A percentile compares a stretch with the other conserved stretches of the same genome.
Conservation (phyloP, 2,329 filamentous ascomycete genomes). For the Ilyonectria sp. region DNA sequence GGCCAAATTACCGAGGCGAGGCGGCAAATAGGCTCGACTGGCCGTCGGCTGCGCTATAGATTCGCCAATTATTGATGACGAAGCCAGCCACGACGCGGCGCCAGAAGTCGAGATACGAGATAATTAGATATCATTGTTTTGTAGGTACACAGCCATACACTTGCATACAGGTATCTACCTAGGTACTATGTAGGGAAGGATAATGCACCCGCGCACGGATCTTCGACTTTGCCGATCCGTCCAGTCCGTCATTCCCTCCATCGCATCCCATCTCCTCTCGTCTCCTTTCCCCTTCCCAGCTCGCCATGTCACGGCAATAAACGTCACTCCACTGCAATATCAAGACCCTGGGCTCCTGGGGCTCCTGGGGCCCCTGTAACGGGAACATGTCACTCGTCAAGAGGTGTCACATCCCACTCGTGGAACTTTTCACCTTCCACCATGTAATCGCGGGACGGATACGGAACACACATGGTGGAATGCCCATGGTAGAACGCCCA, state of each 20-base stretch:
- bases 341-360: conserved; percentile 4
- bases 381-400: conserved; percentile 10
- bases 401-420: conserved; percentile 16
- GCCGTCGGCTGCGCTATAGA: conserved; percentile 1
- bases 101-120: not conserved
- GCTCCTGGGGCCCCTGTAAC: conserved; percentile 14
- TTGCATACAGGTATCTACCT: not conserved
- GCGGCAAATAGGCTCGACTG: not conserved
- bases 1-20: not conserved
- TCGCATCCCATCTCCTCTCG: not conserved
- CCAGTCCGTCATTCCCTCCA: not conserved
- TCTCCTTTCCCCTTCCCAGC: not conserved
- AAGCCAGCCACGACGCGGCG: conserved; percentile 4
- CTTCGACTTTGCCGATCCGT: conserved; percentile 16
- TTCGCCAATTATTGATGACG: conserved; percentile 15
- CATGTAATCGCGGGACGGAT: not conserved
- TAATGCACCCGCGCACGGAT: not conserved
- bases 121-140: not conserved
- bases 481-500: too few relatives aligned
- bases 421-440: conserved; percentile 12
- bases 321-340: conserved; percentile 29
- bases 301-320: conserved; percentile 4
- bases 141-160: not conserved
- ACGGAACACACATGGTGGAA: not conserved
- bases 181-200: too few relatives aligned